Conservation (phyloP, 2,329 filamentous ascomycete genomes). For the Coniochaeta pulveracea region DNA sequence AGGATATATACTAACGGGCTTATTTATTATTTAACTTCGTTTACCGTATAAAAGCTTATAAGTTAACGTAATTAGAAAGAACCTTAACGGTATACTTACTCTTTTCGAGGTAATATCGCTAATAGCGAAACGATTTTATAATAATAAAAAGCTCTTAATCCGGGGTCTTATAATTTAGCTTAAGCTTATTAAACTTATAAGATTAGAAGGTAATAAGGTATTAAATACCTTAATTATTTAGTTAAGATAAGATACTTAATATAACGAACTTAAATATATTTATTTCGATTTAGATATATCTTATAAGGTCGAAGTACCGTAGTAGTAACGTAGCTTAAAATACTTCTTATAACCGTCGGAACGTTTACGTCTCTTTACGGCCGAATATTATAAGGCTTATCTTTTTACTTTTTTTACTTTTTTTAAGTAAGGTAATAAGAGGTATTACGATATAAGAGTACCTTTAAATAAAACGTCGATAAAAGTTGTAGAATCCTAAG, state of each 20-base stretch:
- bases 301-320: not conserved
- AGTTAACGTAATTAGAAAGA: too few relatives aligned
- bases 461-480: constrained; percentile 8
- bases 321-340: not conserved
- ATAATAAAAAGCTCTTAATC: constrained; percentile 12
- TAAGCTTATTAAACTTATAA: constrained; percentile 6
- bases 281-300: not conserved
- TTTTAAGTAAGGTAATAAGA: not conserved
- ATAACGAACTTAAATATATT: constrained; percentile 1
- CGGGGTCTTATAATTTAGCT: constrained; percentile 11
- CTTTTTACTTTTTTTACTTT: not conserved
- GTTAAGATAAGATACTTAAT: constrained; percentile 1
- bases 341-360: not conserved
- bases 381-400: not conserved
- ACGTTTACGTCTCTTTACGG: not conserved
- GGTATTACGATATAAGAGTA: not conserved
- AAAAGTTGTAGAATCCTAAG: constrained; percentile 12
- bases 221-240: constrained; percentile 2
- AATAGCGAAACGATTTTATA: constrained; percentile 8
- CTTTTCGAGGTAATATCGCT: constrained; percentile 9
- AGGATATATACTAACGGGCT: too few relatives aligned
- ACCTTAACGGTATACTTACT: constrained; percentile 8
- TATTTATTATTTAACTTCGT: too few relatives aligned
- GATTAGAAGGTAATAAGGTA: constrained; percentile 8
- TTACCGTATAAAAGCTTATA: too few relatives aligned